Conservation (phyloP, 257 asterid species). For the Orobanche coerulescens region DNA sequence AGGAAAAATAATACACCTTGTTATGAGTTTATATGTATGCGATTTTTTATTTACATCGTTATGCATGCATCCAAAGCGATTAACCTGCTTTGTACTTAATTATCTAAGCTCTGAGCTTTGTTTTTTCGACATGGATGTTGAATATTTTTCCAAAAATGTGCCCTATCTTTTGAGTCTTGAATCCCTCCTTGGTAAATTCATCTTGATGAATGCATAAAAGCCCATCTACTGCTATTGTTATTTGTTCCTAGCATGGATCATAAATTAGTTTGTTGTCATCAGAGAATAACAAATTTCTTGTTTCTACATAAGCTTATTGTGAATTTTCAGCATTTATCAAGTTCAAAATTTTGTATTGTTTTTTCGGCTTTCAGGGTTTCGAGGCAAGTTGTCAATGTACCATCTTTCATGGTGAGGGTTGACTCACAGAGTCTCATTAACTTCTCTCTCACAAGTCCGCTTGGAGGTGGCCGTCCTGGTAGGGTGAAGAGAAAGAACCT, state of each 20-base stretch:
- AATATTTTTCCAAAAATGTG: background rate
- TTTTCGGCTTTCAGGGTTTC: slow-evolving; percentile 39
- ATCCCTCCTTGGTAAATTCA: background rate
- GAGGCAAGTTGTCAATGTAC: slow-evolving; percentile 49
- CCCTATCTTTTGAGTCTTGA: background rate
- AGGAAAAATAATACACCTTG: too few species aligned
- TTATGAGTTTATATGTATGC: too few species aligned
- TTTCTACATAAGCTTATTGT: background rate
- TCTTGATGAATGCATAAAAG: background rate
- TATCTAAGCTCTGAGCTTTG: background rate
- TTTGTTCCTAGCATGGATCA: background rate
- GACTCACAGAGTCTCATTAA: slow-evolving; percentile 56
- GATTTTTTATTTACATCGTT: too few species aligned
- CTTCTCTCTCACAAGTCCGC: slow-evolving; percentile 54
- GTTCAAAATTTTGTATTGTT: background rate
- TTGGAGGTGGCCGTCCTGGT: slow-evolving; percentile 54
- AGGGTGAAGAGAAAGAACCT: slow-evolving; percentile 55
- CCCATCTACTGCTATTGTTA: too few species aligned
- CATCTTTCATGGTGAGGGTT: slow-evolving; percentile 45
- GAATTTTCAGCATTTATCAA: background rate
- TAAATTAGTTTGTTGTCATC: background rate
- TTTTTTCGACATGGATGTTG: background rate
- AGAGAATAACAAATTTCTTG: background rate
- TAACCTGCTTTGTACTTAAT: too few species aligned
- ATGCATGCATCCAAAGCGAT: too few species aligned